These are phyloP conservation scores for Alternaria triticimaculans DNA, from an alignment of 2,329 filamentous ascomycete species.

Conservation along the genomic window DNA sequence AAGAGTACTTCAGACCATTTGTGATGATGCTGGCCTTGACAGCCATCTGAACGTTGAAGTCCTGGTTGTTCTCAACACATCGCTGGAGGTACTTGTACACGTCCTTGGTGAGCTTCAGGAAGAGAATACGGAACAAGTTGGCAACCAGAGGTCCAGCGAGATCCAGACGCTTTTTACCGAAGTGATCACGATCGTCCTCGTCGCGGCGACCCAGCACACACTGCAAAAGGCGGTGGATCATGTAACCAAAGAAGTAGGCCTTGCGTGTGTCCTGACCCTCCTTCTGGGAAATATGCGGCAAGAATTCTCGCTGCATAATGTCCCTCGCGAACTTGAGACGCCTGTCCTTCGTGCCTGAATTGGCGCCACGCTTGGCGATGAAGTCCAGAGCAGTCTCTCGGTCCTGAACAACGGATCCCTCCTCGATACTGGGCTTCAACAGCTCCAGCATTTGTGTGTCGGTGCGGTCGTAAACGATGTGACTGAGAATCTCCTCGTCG, in stretches of 20 bases:
- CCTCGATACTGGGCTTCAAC: slow-evolving; percentile 95
- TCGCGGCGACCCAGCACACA: slow-evolving; percentile 92
- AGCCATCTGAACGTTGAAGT: slow-evolving; percentile 89
- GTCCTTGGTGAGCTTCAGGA: slow-evolving; percentile 89
- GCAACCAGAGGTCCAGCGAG: slow-evolving; percentile 91
- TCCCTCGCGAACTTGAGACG: slow-evolving; percentile 92
- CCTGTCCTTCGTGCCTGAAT: slow-evolving; percentile 78
- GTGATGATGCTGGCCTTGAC: slow-evolving; percentile 91
- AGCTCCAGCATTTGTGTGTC: slow-evolving; percentile 98
- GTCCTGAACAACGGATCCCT: slow-evolving; percentile 95
- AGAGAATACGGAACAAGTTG: slow-evolving; percentile 93
- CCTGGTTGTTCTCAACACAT: slow-evolving; percentile 85
- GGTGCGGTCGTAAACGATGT: slow-evolving; percentile 94
- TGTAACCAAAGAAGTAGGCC: slow-evolving; percentile 98
- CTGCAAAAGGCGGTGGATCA: slow-evolving; percentile 95
- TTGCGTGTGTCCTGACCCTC: slow-evolving; percentile 96
- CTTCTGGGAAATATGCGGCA: slow-evolving; percentile 94
- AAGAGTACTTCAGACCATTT: slow-evolving; percentile 92
- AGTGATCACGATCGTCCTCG: slow-evolving; percentile 97
- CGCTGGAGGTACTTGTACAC: slow-evolving; percentile 89
- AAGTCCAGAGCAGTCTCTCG: slow-evolving; percentile 92
- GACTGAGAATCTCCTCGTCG: slow-evolving; percentile 96
- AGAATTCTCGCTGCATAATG: slow-evolving; percentile 93
- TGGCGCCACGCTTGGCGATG: slow-evolving; percentile 89
- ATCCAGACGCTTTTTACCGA: slow-evolving; percentile 97